Evolutionary conservation across 192 early-diverging fungal genomes (phyloP), one percentile per base, ranked within the genome.

Genomic region (Coemansia sp.): DNA sequence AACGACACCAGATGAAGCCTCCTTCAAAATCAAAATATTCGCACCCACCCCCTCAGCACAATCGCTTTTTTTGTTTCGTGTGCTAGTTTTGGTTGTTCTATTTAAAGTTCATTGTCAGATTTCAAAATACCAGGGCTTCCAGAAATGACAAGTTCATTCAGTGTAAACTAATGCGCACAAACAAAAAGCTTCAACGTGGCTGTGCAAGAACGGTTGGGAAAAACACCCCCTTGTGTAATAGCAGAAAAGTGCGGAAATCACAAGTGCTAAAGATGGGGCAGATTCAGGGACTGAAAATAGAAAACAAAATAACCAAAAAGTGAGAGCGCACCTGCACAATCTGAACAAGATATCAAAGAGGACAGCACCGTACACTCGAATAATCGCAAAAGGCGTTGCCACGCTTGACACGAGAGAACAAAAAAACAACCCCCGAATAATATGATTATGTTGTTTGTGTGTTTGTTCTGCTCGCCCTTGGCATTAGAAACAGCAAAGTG

Each of bases 371-470:
- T 2, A 11, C 54, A 25, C n/a, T 48, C 46, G 10, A 56, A 56
- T 56, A 56, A 20, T 58, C 56, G 56, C 56, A 58, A 40, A 58
- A 16, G 56, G 56, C 56, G 56, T 37, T 40, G 56, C 56, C 56
- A 58, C 56, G 7, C 39, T 58, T 58, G 39, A 22, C 56, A 17
- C 32, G 7, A 5, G 16, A 37, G 39, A 40, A 58, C n/a, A 58
- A 58, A 22, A 53, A 7, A 22, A 32, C 32, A 32, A 32, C 1
- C 32, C 32, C 32, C 32, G 32, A 32, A 32, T 17, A 19, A 49
- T 6, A 49, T 19, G 6, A 49, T 49, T 12, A 16, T 6, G 16
- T 16, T 10, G 48, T n/a, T 49, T 49, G 10, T 49, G 10, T 22
- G 19, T 7, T 53, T 19, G 6, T 22, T 5, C 19, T 53, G 50